These are phyloP conservation scores for Neurospora sublineolata DNA, from an alignment of 495 filamentous ascomycete genomes.

Conservation along the genomic window DNA sequence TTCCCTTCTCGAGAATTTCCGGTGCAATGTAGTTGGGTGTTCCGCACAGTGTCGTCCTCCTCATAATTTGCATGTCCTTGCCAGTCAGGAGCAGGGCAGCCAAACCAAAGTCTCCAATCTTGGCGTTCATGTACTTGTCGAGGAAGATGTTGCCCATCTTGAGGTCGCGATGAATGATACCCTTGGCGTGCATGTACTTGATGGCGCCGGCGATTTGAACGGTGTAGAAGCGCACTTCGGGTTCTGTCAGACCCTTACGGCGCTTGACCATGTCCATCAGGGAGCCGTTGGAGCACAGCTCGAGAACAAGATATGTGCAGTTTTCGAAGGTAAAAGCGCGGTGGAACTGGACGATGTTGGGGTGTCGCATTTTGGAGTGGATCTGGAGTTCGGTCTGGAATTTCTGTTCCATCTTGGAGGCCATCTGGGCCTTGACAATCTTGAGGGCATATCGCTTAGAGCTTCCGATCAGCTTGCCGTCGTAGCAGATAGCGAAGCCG, in stretches of 20 bases:
- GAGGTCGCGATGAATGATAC: slow-evolving; percentile 90
- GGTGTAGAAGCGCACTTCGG: slow-evolving; percentile 82
- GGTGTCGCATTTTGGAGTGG: slow-evolving; percentile 91
- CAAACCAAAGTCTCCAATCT: slow-evolving; percentile 93
- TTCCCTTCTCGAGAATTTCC: slow-evolving; percentile 78
- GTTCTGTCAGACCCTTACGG: slow-evolving; percentile 72
- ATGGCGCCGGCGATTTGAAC: slow-evolving; percentile 92
- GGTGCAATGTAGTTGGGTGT: slow-evolving; percentile 98
- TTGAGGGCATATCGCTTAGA: slow-evolving; percentile 71
- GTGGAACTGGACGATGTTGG: slow-evolving; percentile 88
- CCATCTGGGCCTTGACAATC: slow-evolving; percentile 83
- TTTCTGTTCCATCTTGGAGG: slow-evolving; percentile 76
- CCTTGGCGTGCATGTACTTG: slow-evolving; percentile 90
- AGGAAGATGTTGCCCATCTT: slow-evolving; percentile 98
- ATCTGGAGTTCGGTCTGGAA: slow-evolving; percentile 97
- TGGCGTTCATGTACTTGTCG: slow-evolving; percentile 92
- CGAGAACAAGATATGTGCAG: slow-evolving; percentile 87
- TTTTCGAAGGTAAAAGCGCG: slow-evolving; percentile 83
- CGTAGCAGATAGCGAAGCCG: slow-evolving; percentile 86
- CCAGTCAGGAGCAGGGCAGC: slow-evolving; percentile 85
- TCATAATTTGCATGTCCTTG: slow-evolving; percentile 61
- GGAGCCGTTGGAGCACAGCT: slow-evolving; percentile 92
- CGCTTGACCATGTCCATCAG: slow-evolving; percentile 96
- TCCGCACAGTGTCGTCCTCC: slow-evolving; percentile 85
- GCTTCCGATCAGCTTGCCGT: slow-evolving; percentile 54